phyloP scores from a whole-genome alignment of 345 rosid species.

The Populus pruinosa region DNA sequence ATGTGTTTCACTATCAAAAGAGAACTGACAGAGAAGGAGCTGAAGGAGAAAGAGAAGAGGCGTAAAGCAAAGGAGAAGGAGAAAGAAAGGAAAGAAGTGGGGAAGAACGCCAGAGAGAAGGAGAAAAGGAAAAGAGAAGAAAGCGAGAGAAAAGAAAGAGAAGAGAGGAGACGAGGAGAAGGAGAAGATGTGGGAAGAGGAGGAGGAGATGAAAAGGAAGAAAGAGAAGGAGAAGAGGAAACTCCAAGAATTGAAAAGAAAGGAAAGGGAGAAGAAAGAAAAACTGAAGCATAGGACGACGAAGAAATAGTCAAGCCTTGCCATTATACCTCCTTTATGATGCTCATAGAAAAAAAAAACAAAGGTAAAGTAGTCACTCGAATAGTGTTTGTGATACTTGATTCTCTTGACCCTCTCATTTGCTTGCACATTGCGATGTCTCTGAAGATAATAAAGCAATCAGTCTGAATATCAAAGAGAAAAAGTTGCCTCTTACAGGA shows the following conservation, averaged over 20 bases:
- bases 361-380: no score
- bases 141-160: no score
- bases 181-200: neutral
- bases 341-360: no score
- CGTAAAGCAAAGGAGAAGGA: conserved; percentile 16
- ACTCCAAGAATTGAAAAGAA: neutral
- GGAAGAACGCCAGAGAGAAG: neutral
- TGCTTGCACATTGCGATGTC: no score
- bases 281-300: neutral
- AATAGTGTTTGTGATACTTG: no score
- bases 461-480: no score
- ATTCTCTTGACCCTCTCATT: no score
- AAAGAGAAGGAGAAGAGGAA: conserved; percentile 3
- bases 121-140: neutral
- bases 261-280: neutral
- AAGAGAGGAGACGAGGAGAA: neutral
- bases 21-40: conserved; percentile 17
- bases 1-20: conserved; percentile 22
- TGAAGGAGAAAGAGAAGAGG: conserved; percentile 18
- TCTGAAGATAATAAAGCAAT: no score
- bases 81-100: neutral
- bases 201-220: neutral
- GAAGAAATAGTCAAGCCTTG: no score
- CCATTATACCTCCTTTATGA: no score
- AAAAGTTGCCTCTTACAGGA: no score